Evolutionary conservation across 2,329 filamentous ascomycete genomes (phyloP), one percentile per base, ranked within the genome.

Genomic region (Alternaria consortialis): DNA sequence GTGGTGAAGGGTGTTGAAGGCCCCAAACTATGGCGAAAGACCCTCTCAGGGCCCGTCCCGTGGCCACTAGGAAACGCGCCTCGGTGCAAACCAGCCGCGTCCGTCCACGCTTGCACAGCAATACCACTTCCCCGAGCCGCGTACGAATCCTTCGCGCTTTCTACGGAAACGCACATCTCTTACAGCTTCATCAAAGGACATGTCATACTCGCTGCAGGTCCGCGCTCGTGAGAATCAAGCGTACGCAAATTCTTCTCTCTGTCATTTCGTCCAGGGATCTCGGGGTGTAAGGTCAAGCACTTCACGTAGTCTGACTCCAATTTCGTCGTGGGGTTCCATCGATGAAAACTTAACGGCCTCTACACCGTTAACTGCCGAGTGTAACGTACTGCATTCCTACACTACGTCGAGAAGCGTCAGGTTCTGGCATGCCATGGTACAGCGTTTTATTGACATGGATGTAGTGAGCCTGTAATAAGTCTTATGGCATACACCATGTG

Each of bases 1-100:
- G n/a, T 39, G 39, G 39, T 40, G 25, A 9, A 23, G 31, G 37
- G 36, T 23, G 39, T 46, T 25, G 37, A 53, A 23, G 50, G 12
- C 20, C 20, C 20, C 20, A 20, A 13, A 17, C 25, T 13, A 29
- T 46, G 20, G 23, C n/a, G 43, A n/a, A 29, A 12, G 27, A 29
- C 43, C 43, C 43, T 46, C 31, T 25, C 15, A 44, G 51, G 51
- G 27, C 39, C 51, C 37, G 50, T 43, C 31, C 51, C 51, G 51
- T 53, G 20, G 50, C 23, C 50, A 39, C 50, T 20, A 53, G 1
- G 1, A 42, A 53, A n/a, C 13, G 23, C 13, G 25, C 51, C 4
- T 51, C 31, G 37, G 17, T 23, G 15, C 31, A 7, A 42, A 8
- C 29, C 51, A 29, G 20, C 51, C 51, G 17, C 20, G n/a, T 43